Conservation (phyloP, 208 protist genomes). For the Trypanosoma platydactyli region DNA sequence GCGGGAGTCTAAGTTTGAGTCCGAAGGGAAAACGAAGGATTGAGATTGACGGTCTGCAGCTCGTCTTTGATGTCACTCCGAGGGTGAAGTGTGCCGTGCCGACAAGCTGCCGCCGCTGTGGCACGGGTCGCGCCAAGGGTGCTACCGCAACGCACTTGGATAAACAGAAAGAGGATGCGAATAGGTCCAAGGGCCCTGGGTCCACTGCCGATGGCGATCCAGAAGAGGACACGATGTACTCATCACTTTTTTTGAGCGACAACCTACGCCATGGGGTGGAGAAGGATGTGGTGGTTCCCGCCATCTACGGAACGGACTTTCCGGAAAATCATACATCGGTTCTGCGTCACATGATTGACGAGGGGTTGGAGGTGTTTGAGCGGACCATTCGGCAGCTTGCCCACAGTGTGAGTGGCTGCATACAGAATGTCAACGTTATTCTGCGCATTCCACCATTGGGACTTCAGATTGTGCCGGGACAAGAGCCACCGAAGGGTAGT, state of each 20-base stretch:
- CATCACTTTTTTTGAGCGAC: conserved; percentile 29
- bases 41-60: conserved; percentile 31
- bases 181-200: background rate
- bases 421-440: conserved; percentile 29
- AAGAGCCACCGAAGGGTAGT: conserved; percentile 25
- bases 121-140: background rate
- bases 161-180: background rate
- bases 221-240: conserved; percentile 26
- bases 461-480: conserved; percentile 16
- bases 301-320: background rate
- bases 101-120: background rate
- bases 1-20: conserved; percentile 15
- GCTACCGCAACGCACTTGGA: background rate
- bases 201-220: background rate
- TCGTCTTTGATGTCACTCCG: conserved; percentile 33
- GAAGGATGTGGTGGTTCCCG: conserved; percentile 20
- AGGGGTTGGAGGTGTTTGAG: conserved; percentile 27
- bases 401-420: conserved; percentile 27
- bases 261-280: conserved; percentile 17
- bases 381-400: conserved; percentile 26
- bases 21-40: conserved; percentile 23
- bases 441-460: conserved; percentile 28
- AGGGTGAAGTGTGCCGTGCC: conserved; percentile 19
- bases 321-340: background rate
- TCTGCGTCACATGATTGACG: conserved; percentile 17